Conservation (phyloP, 148 eudicot genomes). For the Pouteria glomerata region DNA sequence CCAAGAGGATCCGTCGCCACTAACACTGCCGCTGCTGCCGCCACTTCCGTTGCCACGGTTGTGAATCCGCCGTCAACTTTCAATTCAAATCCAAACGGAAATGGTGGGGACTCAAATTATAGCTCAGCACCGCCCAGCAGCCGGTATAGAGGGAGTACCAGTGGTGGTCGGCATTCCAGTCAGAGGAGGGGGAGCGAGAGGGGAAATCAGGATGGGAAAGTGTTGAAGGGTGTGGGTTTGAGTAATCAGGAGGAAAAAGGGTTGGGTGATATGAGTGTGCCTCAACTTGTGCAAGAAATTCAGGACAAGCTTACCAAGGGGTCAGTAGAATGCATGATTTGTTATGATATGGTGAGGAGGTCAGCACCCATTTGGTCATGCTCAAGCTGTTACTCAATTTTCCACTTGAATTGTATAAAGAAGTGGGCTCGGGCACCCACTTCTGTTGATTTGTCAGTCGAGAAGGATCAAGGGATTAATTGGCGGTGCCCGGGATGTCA, state of each 20-base stretch:
- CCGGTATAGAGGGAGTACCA: conserved; percentile 29
- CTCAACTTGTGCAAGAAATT: conserved; percentile 88
- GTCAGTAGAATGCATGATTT: conserved; percentile 90
- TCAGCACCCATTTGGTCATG: conserved; percentile 92
- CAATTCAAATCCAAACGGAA: conserved; percentile 18
- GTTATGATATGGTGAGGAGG: conserved; percentile 92
- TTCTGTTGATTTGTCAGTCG: conserved; percentile 69
- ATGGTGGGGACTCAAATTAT: conserved; percentile 23
- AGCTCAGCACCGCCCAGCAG: conserved; percentile 12
- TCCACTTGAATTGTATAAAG: conserved; percentile 78
- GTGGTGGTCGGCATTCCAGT: conserved; percentile 37
- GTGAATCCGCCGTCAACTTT: conserved; percentile 17
- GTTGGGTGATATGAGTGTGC: conserved; percentile 33
- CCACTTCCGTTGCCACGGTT: conserved; percentile 18
- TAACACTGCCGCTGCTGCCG: background rate
- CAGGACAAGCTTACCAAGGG: conserved; percentile 86
- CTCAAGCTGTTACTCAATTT: conserved; percentile 80
- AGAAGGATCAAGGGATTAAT: conserved; percentile 78
- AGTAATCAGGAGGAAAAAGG: conserved; percentile 23
- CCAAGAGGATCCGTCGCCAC: conserved; percentile 42
- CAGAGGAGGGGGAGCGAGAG: conserved; percentile 31
- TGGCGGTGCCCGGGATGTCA: conserved; percentile 99
- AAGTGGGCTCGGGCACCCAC: conserved; percentile 97
- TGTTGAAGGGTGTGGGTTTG: background rate
- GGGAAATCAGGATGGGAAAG: conserved; percentile 30